Conservation (phyloP, 2,329 filamentous ascomycete genomes). For the Metarhizium brunneum region DNA sequence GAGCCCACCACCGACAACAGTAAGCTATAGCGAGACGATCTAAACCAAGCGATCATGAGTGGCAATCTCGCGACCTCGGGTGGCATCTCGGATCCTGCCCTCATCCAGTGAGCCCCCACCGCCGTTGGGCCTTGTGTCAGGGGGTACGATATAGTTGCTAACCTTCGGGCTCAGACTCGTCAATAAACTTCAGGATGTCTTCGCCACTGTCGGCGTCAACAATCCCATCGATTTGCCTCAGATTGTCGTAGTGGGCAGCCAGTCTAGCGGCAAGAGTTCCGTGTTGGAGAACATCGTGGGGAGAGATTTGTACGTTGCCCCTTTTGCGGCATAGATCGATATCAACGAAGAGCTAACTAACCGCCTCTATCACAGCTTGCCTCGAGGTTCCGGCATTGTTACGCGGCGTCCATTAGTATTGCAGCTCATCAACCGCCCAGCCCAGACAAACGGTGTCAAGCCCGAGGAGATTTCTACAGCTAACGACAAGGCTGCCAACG, state of each 20-base stretch:
- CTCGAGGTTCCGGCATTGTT: constrained; percentile 94
- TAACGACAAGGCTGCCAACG: constrained; percentile 79
- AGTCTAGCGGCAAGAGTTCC: constrained; percentile 98
- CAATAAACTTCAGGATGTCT: constrained; percentile 99
- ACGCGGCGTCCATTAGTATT: constrained; percentile 92
- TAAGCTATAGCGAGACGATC: constrained; percentile 1
- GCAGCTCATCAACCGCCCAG: constrained; percentile 88
- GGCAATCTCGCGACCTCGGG: constrained; percentile 34
- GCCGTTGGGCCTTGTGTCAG: not conserved
- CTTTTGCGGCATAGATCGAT: not conserved
- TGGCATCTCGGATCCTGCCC: constrained; percentile 56
- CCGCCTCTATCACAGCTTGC: constrained; percentile 51
- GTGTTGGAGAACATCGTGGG: constrained; percentile 98
- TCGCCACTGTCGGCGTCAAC: constrained; percentile 95
- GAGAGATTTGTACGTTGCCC: constrained; percentile 78
- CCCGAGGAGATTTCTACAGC: constrained; percentile 55
- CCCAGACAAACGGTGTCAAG: constrained; percentile 65
- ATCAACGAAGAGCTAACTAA: constrained; percentile 1
- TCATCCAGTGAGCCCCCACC: constrained; percentile 45
- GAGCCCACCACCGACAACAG: not conserved
- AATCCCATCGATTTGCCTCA: constrained; percentile 98
- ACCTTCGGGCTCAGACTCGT: constrained; percentile 52
- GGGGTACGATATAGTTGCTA: constrained; percentile 1
- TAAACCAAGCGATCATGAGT: constrained; percentile 20
- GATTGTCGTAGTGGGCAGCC: constrained; percentile 95